Evolutionary conservation across 495 filamentous ascomycete genomes (phyloP).

Genomic region (Neurospora pannonica): DNA sequence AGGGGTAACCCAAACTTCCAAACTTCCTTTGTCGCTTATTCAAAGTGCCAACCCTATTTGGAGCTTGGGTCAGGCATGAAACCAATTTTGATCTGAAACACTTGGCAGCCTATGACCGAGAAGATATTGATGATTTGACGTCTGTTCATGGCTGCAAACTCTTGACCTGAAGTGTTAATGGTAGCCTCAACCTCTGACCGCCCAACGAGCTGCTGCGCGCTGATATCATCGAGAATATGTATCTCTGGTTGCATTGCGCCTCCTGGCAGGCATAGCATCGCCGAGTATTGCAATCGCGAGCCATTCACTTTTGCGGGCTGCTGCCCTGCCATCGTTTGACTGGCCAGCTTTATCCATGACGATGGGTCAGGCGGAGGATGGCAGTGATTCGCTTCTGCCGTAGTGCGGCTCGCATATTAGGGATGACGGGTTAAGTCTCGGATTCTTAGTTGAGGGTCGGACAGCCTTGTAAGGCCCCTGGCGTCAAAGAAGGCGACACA

Average conservation of each 20-base stretch:
- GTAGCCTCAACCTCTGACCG: not conserved
- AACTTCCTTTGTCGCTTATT: not conserved
- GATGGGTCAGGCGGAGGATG: not conserved
- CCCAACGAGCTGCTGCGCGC: not conserved
- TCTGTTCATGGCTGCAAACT: not conserved
- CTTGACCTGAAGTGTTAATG: not conserved
- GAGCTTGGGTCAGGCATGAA: not conserved
- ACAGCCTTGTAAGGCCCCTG: conserved; percentile 3
- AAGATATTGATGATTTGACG: not conserved
- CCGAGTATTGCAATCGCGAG: not conserved
- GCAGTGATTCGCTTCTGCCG: not conserved
- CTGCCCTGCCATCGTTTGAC: not conserved
- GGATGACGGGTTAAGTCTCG: not conserved
- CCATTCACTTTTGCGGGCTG: not conserved
- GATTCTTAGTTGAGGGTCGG: not conserved
- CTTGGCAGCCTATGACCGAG: not conserved
- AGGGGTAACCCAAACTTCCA: not conserved
- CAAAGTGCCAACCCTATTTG: not conserved
- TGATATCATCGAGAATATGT: not conserved
- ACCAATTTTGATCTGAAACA: not conserved
- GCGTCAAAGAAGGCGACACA: not conserved
- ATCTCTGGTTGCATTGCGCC: not conserved
- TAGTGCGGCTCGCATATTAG: not conserved
- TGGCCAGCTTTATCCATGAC: not conserved
- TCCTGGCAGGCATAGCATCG: not conserved